Evolutionary conservation across 2,329 filamentous ascomycete species (phyloP).

Genomic region (Tolypocladium cylindrosporum): DNA sequence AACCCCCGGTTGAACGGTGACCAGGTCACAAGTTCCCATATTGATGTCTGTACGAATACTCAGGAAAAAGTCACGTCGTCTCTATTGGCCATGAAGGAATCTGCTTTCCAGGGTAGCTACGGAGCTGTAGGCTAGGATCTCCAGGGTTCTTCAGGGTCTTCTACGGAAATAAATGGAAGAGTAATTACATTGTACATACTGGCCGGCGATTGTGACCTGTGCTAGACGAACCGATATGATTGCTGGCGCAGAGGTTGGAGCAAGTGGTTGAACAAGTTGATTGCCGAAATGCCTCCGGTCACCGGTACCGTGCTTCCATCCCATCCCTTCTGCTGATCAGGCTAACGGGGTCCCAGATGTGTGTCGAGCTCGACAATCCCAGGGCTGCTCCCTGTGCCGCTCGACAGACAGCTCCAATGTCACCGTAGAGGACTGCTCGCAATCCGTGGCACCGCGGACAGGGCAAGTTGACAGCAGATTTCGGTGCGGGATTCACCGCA

Average conservation of each 20-base stretch:
- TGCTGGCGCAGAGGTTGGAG: background rate
- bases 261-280: background rate
- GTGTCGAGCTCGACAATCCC: background rate
- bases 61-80: background rate
- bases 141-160: background rate
- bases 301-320: background rate
- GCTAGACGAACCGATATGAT: background rate
- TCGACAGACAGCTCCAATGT: background rate
- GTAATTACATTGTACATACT: background rate
- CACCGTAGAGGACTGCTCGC: background rate
- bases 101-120: constrained; percentile 2
- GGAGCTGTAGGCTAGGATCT: constrained; percentile 5
- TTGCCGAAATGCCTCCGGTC: background rate
- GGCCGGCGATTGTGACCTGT: background rate
- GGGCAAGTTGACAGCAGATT: background rate
- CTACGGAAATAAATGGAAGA: background rate
- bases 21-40: background rate
- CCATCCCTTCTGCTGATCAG: background rate
- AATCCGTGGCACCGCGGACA: background rate
- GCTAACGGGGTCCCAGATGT: background rate
- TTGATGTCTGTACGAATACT: constrained; percentile 2
- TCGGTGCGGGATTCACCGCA: too few species aligned
- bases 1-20: background rate
- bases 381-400: background rate
- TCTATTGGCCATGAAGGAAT: background rate